Evolutionary conservation across 2,329 filamentous ascomycete genomes (phyloP).

Genomic region (Colletotrichum graminicola): DNA sequence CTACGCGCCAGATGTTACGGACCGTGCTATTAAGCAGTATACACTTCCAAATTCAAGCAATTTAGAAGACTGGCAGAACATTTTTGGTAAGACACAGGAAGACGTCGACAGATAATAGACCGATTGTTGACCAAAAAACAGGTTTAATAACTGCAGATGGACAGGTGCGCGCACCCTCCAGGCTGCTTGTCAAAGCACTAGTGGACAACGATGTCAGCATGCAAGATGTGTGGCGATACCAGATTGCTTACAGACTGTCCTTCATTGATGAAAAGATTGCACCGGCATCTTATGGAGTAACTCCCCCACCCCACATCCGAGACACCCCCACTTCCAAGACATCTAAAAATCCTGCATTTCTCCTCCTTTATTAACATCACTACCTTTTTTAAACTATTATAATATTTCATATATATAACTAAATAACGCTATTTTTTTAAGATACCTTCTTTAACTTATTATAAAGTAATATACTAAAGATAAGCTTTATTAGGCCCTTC

Average conservation of each 20-base stretch:
- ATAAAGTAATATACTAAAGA: too few relatives aligned
- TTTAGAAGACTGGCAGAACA: conserved; percentile 51
- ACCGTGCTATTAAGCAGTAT: conserved; percentile 53
- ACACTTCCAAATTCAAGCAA: conserved; percentile 48
- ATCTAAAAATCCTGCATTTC: too few relatives aligned
- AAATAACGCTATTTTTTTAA: too few relatives aligned
- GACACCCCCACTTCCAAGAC: too few relatives aligned
- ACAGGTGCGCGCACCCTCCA: conserved; percentile 54
- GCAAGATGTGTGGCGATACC: conserved; percentile 56
- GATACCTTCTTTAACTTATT: too few relatives aligned
- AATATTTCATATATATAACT: too few relatives aligned
- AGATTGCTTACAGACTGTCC: conserved; percentile 56
- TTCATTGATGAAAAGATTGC: conserved; percentile 57
- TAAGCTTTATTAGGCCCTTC: too few relatives aligned
- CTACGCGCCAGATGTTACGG: conserved; percentile 55
- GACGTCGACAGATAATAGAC: accelerated
- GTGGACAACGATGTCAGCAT: conserved; percentile 50
- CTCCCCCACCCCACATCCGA: too few relatives aligned
- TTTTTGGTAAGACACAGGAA: conserved; percentile 49
- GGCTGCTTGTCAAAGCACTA: conserved; percentile 50
- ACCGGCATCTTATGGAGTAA: conserved; percentile 51
- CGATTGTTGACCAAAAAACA: not conserved
- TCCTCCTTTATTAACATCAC: too few relatives aligned
- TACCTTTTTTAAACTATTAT: too few relatives aligned
- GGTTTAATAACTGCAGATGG: conserved; percentile 54